Evolutionary conservation across 2,329 filamentous ascomycete species (phyloP).

Genomic region (Fusarium denticulatum): DNA sequence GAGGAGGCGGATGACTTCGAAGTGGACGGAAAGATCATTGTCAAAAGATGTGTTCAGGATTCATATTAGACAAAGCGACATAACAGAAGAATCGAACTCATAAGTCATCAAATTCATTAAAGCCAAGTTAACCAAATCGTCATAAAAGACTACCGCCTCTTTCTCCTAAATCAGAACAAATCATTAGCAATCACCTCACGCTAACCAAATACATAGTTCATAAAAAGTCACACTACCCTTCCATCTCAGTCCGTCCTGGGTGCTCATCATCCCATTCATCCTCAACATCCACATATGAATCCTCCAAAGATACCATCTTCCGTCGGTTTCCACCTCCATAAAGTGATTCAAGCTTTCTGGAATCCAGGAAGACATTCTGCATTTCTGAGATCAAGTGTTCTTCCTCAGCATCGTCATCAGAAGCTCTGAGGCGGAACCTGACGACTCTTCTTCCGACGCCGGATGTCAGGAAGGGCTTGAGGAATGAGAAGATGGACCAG

Average conservation of each 20-base stretch:
- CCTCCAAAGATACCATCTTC: constrained; percentile 6
- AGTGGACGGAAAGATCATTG: no score
- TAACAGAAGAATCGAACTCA: fast-evolving
- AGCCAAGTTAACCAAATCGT: background rate
- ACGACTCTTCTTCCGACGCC: constrained; percentile 21
- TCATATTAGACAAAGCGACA: no score
- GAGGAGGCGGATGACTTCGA: no score
- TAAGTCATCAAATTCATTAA: background rate
- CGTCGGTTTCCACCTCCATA: constrained; percentile 15
- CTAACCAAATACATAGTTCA: background rate
- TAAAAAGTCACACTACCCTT: constrained; percentile 8
- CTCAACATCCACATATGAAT: constrained; percentile 30
- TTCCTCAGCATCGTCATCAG: constrained; percentile 16
- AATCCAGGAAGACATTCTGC: constrained; percentile 29
- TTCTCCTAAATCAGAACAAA: background rate
- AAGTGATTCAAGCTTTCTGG: constrained; percentile 12
- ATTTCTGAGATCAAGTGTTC: constrained; percentile 19
- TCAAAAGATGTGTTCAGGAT: no score
- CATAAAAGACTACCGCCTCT: background rate
- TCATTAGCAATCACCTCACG: background rate
- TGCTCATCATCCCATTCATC: constrained; percentile 35
- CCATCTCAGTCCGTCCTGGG: constrained; percentile 26
- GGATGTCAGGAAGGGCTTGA: constrained; percentile 25
- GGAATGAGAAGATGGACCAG: constrained; percentile 23
- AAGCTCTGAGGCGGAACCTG: background rate